Evolutionary conservation across 192 early-diverging fungal species (phyloP).

Genomic region (Obelidium mucronatum): DNA sequence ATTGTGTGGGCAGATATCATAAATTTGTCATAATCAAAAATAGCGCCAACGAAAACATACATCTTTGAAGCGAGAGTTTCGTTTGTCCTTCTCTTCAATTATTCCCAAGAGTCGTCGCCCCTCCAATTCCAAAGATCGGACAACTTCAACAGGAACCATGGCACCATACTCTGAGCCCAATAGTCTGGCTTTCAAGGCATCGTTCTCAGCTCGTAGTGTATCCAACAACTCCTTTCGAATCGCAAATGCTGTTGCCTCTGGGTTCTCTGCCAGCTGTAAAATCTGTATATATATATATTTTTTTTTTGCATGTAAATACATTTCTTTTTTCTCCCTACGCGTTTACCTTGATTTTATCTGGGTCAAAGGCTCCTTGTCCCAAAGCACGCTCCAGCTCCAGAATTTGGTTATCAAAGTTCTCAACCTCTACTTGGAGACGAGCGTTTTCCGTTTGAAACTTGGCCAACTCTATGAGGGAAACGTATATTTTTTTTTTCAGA

Average conservation of each 20-base stretch:
- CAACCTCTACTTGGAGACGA: slow-evolving; percentile 44
- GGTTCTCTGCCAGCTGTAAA: slow-evolving; percentile 80
- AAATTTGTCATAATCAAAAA: background rate
- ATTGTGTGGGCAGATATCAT: background rate
- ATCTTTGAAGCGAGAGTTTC: slow-evolving; percentile 72
- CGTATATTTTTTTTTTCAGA: no score
- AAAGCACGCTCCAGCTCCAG: slow-evolving; percentile 66
- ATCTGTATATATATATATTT: slow-evolving; percentile 38
- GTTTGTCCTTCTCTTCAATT: slow-evolving; percentile 71
- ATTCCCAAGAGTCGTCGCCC: slow-evolving; percentile 56
- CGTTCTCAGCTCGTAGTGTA: slow-evolving; percentile 74
- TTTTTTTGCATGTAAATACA: background rate
- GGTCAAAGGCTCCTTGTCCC: slow-evolving; percentile 70
- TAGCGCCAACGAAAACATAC: slow-evolving; percentile 36
- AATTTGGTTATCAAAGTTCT: slow-evolving; percentile 60
- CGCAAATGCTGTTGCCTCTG: slow-evolving; percentile 67
- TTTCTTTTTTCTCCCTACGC: background rate
- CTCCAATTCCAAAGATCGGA: slow-evolving; percentile 66
- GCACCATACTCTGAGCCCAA: slow-evolving; percentile 23
- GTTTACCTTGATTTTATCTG: slow-evolving; percentile 54
- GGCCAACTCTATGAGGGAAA: background rate
- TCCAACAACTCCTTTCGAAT: slow-evolving; percentile 76
- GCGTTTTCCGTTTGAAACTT: slow-evolving; percentile 41
- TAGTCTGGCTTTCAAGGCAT: slow-evolving; percentile 50
- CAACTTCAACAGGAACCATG: slow-evolving; percentile 60